These are phyloP conservation scores for Curvularia spicifera DNA, from an alignment of 2,329 filamentous ascomycete genomes.

Conservation along the genomic window DNA sequence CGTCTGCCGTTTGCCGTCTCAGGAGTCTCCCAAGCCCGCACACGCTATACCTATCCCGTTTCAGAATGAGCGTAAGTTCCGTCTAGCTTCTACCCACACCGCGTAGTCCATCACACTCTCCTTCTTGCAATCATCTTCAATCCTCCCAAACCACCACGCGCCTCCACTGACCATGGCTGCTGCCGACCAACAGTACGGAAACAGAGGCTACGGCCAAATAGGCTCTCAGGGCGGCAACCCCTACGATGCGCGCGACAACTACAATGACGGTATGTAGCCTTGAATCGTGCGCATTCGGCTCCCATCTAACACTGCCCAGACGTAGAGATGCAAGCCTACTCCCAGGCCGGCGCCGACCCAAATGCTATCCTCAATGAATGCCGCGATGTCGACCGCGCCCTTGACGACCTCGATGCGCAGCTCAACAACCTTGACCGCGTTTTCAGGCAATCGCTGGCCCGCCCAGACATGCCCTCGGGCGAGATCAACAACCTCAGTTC, in stretches of 20 bases:
- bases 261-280: conserved; percentile 39
- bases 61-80: conserved; percentile 51
- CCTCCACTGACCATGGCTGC: conserved; percentile 27
- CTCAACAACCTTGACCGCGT: conserved; percentile 74
- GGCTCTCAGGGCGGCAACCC: conserved; percentile 53
- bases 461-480: conserved; percentile 74
- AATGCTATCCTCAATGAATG: conserved; percentile 86
- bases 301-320: conserved; percentile 34
- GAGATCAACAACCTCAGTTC: conserved; percentile 74
- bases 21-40: conserved; percentile 41
- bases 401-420: conserved; percentile 75
- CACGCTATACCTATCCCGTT: conserved; percentile 44
- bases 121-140: conserved; percentile 15
- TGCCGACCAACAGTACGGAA: conserved; percentile 49
- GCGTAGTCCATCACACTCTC: conserved; percentile 12
- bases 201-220: conserved; percentile 50
- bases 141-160: conserved; percentile 7
- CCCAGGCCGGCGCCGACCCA: conserved; percentile 56
- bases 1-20: conserved; percentile 38
- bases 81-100: conserved; percentile 16
- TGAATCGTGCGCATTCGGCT: conserved; percentile 34
- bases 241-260: conserved; percentile 57
- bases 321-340: conserved; percentile 73
- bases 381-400: conserved; percentile 76
- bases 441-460: conserved; percentile 74